Evolutionary conservation across 768 basidiomycete genomes (phyloP).

Genomic region (Cubamyces sp.): DNA sequence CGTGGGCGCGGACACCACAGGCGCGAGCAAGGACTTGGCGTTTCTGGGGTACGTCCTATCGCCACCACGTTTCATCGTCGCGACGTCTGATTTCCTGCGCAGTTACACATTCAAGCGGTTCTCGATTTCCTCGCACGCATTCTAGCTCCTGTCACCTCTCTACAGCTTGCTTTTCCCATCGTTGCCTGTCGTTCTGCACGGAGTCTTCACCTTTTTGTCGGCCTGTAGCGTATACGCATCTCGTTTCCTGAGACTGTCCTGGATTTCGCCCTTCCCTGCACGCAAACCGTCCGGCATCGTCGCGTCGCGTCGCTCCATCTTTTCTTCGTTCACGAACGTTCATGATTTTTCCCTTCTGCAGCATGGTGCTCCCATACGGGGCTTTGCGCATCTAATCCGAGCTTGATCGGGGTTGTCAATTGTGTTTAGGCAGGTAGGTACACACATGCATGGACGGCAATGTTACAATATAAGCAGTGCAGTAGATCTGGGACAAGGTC

Average conservation of each 20-base stretch:
- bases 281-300: neutral
- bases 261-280: neutral
- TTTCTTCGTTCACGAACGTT: conserved; percentile 11
- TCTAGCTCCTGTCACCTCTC: conserved; percentile 35
- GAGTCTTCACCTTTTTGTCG: neutral
- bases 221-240: conserved; percentile 14
- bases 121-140: conserved; percentile 61
- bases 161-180: neutral
- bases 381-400: neutral
- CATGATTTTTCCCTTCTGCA: neutral
- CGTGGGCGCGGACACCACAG: conserved; percentile 41
- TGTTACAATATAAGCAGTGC: conserved; percentile 19
- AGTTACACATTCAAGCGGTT: conserved; percentile 86
- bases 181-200: conserved; percentile 6
- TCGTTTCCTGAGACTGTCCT: conserved; percentile 7
- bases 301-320: neutral
- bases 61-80: neutral
- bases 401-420: conserved; percentile 5
- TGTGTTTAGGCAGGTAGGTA: conserved; percentile 10
- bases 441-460: conserved; percentile 17
- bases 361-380: neutral
- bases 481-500: conserved; percentile 1
- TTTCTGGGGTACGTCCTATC: conserved; percentile 51
- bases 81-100: conserved; percentile 1
- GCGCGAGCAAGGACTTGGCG: conserved; percentile 58